Evolutionary conservation across 768 basidiomycete genomes (phyloP).

Genomic region (Candolleomyces aberdarensis): DNA sequence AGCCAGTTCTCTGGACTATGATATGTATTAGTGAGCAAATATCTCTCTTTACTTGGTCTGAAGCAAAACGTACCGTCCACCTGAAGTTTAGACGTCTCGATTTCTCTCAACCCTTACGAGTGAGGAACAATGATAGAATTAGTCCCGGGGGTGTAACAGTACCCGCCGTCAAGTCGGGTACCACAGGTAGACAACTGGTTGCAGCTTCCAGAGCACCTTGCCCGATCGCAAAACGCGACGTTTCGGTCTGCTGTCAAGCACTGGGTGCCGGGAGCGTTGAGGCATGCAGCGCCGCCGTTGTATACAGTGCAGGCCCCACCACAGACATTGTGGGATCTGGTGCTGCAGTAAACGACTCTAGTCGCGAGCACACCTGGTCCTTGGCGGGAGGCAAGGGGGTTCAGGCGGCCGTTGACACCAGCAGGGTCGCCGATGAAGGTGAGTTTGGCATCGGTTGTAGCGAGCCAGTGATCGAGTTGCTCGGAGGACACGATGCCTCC

Average conservation of each 20-base stretch:
- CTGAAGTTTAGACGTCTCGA: too few species aligned
- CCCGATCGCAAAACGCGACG: conserved; percentile 23
- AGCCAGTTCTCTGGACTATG: too few species aligned
- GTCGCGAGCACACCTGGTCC: conserved; percentile 16
- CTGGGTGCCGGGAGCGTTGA: conserved; percentile 24
- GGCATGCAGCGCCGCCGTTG: conserved; percentile 24
- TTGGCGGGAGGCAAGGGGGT: conserved; percentile 21
- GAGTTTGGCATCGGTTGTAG: conserved; percentile 11
- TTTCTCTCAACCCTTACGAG: too few species aligned
- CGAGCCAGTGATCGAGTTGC: conserved; percentile 11
- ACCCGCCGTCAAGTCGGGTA: too few species aligned
- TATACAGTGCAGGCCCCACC: conserved; percentile 29
- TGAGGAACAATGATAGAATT: too few species aligned
- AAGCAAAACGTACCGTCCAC: too few species aligned
- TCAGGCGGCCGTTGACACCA: conserved; percentile 25
- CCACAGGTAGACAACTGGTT: too few species aligned
- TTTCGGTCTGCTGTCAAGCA: conserved; percentile 28
- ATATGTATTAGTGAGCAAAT: too few species aligned
- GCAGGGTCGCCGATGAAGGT: conserved; percentile 25
- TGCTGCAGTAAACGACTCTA: conserved; percentile 27
- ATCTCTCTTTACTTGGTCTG: too few species aligned
- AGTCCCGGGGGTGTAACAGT: too few species aligned
- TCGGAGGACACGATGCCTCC: background rate
- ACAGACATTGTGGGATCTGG: conserved; percentile 19
- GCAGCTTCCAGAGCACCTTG: too few species aligned